Base-by-base conservation (phyloP, 352 stramenopile genomes). In the Phytopythium aichiense region DNA sequence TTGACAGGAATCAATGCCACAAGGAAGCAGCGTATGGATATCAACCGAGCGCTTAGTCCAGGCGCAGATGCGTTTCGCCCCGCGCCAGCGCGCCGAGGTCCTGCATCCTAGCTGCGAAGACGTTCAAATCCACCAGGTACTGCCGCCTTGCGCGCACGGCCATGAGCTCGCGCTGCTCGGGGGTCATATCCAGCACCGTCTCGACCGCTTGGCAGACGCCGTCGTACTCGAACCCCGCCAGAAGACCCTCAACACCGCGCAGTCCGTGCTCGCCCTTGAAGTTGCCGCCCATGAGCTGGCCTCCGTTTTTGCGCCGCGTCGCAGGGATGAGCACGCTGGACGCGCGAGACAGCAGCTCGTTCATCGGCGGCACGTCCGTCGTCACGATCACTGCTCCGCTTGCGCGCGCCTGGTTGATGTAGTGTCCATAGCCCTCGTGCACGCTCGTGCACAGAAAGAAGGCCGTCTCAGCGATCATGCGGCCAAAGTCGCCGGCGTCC, bases 361-460 rank as follows among this genome's bases (percentile, higher is more conserved):
- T 89, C 79, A 89, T 89, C 0, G 79, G 77, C 18, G 77, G 73
- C 23, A 81, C 58, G 49, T 87, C 68, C 0, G 79, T 81, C 4
- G 77, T 72, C n/a, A 89, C 33, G 23, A 89, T 77, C 12, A 87
- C 57, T 0, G 60, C 77, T 11, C 73, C 67, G 15, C 67, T 71
- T 13, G 77, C 73, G 8, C 77, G 73, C n/a, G 77, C 80, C 35
- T 89, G 80, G 66, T 89, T 89, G 57, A 87, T 87, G 62, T 89
- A 89, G 67, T 87, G 80, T 12, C 80, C 81, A 48, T 84, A 91
- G 11, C 81, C 79, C 63, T 91, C 81, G 55, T 77, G 67, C 23
- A 67, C 23, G 54, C 81, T 91, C 28, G 81, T 69, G 48, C 81
- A 91, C 64, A 91, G 63, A 52, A 89, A 84, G 53, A 78, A 82